Evolutionary conservation across 2,329 filamentous ascomycete genomes (phyloP).

Genomic region (Geosmithia morbida): DNA sequence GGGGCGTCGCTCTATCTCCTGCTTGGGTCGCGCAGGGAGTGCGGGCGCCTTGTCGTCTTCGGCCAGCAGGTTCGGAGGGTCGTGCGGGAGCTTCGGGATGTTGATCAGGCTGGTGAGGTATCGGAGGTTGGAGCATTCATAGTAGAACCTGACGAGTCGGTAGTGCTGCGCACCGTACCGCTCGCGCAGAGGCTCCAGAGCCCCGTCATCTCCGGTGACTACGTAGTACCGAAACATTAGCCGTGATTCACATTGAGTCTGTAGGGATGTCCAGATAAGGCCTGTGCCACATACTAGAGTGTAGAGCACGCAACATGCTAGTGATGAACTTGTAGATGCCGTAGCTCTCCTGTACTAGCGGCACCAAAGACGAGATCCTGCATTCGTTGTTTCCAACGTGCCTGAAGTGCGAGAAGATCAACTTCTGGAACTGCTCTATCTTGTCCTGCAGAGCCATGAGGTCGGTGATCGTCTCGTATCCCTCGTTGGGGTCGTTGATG

Average conservation of each 20-base stretch:
- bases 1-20: constrained; percentile 53
- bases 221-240: neutral
- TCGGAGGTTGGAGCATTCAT: constrained; percentile 94
- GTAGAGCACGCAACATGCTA: constrained; percentile 97
- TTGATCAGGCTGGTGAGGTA: constrained; percentile 95
- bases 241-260: neutral
- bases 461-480: constrained; percentile 91
- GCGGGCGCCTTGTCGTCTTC: constrained; percentile 77
- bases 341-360: constrained; percentile 92
- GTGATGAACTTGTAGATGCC: constrained; percentile 99
- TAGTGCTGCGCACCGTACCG: constrained; percentile 95
- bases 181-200: constrained; percentile 71
- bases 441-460: constrained; percentile 95
- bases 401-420: constrained; percentile 95
- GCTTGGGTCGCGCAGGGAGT: constrained; percentile 67
- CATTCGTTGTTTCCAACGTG: constrained; percentile 90
- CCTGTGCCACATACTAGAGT: constrained; percentile 57
- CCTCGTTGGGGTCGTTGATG: constrained; percentile 97
- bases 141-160: constrained; percentile 94
- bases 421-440: constrained; percentile 96
- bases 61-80: constrained; percentile 75
- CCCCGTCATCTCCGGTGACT: constrained; percentile 66
- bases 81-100: constrained; percentile 87
- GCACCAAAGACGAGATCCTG: constrained; percentile 83
- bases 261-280: neutral